A percentile compares a stretch with the other conserved stretches of the same genome.
Conservation (phyloP, 129 eudicot genomes). For the Glebionis coronaria region DNA sequence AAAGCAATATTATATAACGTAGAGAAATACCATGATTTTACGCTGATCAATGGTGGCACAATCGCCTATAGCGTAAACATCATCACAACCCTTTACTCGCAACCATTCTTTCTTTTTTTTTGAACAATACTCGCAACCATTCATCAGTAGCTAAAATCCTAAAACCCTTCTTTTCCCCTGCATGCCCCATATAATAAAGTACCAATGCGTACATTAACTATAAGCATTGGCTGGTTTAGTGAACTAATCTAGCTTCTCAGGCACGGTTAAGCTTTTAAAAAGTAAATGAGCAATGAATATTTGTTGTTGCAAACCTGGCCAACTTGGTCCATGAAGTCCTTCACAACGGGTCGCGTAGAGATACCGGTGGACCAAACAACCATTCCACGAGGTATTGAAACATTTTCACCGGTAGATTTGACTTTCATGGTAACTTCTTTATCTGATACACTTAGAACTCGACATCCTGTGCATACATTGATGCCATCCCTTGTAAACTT, state of each 20-base stretch:
- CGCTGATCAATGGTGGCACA: slow-evolving; percentile 88
- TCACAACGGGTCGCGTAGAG: slow-evolving; percentile 75
- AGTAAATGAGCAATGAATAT: slow-evolving; percentile 14
- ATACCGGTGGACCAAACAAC: slow-evolving; percentile 96
- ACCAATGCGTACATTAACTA: neutral
- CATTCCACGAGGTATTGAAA: slow-evolving; percentile 70
- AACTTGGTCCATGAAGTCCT: slow-evolving; percentile 75
- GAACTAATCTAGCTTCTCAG: neutral
- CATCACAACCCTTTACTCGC: slow-evolving; percentile 71
- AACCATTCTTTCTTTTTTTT: no score
- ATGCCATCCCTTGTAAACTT: slow-evolving; percentile 91
- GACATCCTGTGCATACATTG: slow-evolving; percentile 65
- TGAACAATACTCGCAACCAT: slow-evolving; percentile 90
- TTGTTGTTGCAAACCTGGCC: slow-evolving; percentile 61
- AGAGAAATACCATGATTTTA: slow-evolving; percentile 59
- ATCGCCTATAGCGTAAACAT: slow-evolving; percentile 87
- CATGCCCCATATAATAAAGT: neutral
- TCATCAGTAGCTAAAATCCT: slow-evolving; percentile 78
- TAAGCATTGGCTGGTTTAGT: slow-evolving; percentile 1
- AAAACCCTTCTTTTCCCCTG: slow-evolving; percentile 74
- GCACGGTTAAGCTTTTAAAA: neutral
- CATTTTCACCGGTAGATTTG: slow-evolving; percentile 53
- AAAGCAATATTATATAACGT: neutral
- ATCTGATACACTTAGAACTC: slow-evolving; percentile 67
- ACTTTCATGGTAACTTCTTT: slow-evolving; percentile 45